Base-by-base conservation (phyloP, 495 filamentous ascomycete genomes). In the Penicillium fimorum region DNA sequence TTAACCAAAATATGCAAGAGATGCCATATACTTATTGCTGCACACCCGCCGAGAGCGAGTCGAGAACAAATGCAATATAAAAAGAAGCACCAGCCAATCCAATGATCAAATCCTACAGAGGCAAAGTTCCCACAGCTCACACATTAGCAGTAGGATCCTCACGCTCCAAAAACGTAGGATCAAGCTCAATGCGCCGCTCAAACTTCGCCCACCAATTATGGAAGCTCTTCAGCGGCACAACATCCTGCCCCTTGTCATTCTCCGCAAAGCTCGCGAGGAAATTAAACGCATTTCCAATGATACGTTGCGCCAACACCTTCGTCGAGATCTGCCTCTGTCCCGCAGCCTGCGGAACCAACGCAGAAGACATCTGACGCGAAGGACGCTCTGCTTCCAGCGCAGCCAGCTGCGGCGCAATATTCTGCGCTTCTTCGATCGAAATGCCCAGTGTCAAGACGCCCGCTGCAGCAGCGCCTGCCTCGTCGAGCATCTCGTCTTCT, bases 141-240 rank as follows among this genome's bases (percentile, higher is more conserved):
- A 54, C 53, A 38, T 63, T 50, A 17, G 70, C 65, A 63, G 50
- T 68, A 30, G 72, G 73, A 62, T 84, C 87, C 59, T 87, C 88
- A 65, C 90, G 82, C 70, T 97, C 92, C 61, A 99, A 76, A 72
- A 97, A 97, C 8, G 82, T 76, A 3, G 95, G 95, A 76, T 99
- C 94, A 53, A 81, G 75, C 67, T 91, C 86, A 29, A 97, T 79
- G 71, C 84, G 87, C 38, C 82, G 83, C 83, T 99, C 94, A 77
- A 99, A 99, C 73, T 96, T 97, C 48, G 73, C 79, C 94, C 94
- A 99, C 94, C 95, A 99, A 51, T 96, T 92, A 68, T 89, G 85
- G 71, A 99, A 97, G 12, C 86, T 88, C 74, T 87, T 90, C 52
- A 99, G 67, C 33, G 95, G 91, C 22, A 99, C 88, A 12, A 95